A percentile compares a stretch with the other conserved stretches of the same genome.
These are phyloP conservation scores for Manihot esculenta DNA, from an alignment of 441 rosid species.

Conservation along the genomic window DNA sequence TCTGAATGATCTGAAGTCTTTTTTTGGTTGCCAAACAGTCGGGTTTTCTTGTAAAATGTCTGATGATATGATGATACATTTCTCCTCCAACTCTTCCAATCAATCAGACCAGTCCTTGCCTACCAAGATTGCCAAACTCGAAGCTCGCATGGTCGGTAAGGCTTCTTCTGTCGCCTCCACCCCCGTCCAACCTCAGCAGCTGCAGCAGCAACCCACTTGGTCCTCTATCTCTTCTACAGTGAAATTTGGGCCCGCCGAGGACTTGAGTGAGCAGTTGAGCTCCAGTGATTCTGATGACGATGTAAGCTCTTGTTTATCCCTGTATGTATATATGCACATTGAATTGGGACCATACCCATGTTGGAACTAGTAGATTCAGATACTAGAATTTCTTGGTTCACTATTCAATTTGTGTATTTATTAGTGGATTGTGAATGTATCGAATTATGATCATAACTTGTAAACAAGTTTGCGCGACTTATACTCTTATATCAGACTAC, in stretches of 20 bases:
- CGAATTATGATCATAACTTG: not conserved
- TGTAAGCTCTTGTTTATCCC: slow-evolving; percentile 16
- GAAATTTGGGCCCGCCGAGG: slow-evolving; percentile 44
- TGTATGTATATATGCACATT: not conserved
- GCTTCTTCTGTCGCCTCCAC: slow-evolving; percentile 40
- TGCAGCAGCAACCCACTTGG: slow-evolving; percentile 45
- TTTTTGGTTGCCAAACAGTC: not conserved
- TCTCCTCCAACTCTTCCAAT: slow-evolving; percentile 92
- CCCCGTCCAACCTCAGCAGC: slow-evolving; percentile 30
- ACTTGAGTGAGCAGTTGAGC: slow-evolving; percentile 46
- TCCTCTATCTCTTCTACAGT: slow-evolving; percentile 47
- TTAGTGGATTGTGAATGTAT: not conserved
- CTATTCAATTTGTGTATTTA: not conserved
- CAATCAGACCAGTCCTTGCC: slow-evolving; percentile 95
- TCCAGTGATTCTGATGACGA: slow-evolving; percentile 92
- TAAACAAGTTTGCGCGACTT: not conserved
- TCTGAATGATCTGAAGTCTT: slow-evolving; percentile 25
- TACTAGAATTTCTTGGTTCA: not conserved
- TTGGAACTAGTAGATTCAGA: not conserved
- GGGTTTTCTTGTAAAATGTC: slow-evolving; percentile 50
- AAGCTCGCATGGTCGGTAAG: slow-evolving; percentile 96
- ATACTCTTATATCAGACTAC: not conserved
- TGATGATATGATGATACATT: slow-evolving; percentile 84
- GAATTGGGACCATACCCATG: not conserved
- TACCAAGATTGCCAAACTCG: slow-evolving; percentile 95